Conservation (phyloP, 2,329 filamentous ascomycete species). For the Cytospora chrysosperma region DNA sequence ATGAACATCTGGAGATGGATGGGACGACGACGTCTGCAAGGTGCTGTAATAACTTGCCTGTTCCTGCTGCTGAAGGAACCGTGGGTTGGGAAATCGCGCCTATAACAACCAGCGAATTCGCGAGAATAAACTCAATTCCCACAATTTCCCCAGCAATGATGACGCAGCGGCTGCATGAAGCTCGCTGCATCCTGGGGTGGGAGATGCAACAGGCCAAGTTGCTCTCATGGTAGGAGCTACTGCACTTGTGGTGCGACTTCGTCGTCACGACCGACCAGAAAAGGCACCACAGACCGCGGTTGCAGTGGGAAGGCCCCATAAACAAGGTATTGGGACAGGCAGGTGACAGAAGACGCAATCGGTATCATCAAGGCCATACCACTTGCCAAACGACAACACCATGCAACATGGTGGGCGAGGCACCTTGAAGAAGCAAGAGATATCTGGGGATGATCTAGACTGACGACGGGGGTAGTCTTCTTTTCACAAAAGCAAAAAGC, state of each 20-base stretch:
- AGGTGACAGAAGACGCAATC: neutral
- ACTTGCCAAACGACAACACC: neutral
- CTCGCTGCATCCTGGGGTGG: neutral
- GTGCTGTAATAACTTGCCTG: neutral
- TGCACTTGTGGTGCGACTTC: neutral
- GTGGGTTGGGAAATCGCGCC: neutral
- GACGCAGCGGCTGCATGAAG: slow-evolving; percentile 14
- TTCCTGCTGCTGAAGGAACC: neutral
- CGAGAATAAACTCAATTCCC: neutral
- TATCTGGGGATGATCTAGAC: neutral
- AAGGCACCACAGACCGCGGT: neutral
- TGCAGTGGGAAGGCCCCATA: neutral
- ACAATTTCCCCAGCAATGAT: slow-evolving; percentile 8
- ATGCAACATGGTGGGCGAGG: neutral
- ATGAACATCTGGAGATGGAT: neutral
- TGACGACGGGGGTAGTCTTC: neutral
- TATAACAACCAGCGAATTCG: neutral
- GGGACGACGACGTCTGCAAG: neutral
- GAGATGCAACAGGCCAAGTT: neutral
- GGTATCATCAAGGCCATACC: neutral
- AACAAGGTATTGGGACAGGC: neutral
- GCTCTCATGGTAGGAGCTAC: neutral
- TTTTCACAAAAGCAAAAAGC: neutral
- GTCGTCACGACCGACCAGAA: neutral
- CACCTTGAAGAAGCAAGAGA: neutral